These are phyloP conservation scores for Boletus eberwhitei DNA, from an alignment of 768 basidiomycete species.

Conservation along the genomic window DNA sequence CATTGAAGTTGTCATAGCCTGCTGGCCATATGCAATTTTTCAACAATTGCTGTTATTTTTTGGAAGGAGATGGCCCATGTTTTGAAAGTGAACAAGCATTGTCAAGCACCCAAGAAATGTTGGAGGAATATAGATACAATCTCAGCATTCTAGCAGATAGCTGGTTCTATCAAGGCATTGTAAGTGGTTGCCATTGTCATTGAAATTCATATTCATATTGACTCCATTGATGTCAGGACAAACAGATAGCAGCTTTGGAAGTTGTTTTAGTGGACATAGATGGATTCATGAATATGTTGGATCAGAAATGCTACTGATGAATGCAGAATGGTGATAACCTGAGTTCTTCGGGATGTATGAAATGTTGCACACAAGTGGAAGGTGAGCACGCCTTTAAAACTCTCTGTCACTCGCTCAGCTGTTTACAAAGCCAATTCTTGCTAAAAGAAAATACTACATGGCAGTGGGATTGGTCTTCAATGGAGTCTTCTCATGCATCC, in stretches of 20 bases:
- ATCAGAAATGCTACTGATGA: constrained; percentile 75
- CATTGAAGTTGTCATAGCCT: constrained; percentile 44
- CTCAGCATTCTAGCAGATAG: constrained; percentile 59
- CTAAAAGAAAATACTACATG: constrained; percentile 68
- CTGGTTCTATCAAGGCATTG: constrained; percentile 70
- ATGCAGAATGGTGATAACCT: constrained; percentile 66
- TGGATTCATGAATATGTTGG: constrained; percentile 65
- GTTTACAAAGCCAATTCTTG: constrained; percentile 53
- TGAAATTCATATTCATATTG: background rate
- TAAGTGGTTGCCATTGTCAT: constrained; percentile 34
- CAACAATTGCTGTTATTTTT: constrained; percentile 77
- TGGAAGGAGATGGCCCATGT: constrained; percentile 40
- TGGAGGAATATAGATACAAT: constrained; percentile 48
- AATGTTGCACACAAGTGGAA: constrained; percentile 66
- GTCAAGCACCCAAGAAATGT: constrained; percentile 39
- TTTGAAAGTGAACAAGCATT: constrained; percentile 28
- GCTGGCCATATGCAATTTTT: constrained; percentile 68
- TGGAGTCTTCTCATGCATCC: constrained; percentile 59
- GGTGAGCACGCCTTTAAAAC: constrained; percentile 42
- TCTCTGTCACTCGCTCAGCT: background rate
- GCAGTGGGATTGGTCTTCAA: constrained; percentile 72
- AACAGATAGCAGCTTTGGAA: constrained; percentile 23
- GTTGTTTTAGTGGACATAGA: constrained; percentile 51
- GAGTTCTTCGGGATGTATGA: constrained; percentile 61
- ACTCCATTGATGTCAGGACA: constrained; percentile 16